These are phyloP conservation scores for Abrus pulchellus DNA, from an alignment of 306 rosid species.

Conservation along the genomic window DNA sequence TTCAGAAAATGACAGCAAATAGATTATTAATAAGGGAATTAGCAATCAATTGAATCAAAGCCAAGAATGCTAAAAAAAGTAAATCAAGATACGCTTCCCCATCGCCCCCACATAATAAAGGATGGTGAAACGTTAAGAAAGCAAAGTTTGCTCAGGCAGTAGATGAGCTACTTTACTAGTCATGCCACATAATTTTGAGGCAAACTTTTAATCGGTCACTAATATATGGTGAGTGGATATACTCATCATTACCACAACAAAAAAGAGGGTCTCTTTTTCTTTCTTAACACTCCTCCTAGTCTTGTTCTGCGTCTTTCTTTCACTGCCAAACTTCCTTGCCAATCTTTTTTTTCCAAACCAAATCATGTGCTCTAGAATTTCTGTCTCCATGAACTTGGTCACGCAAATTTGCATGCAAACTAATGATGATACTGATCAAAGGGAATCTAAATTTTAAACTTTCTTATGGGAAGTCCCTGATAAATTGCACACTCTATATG, in stretches of 20 bases:
- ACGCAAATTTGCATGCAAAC: slow-evolving; percentile 74
- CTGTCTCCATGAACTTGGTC: slow-evolving; percentile 80
- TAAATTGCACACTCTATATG: background rate
- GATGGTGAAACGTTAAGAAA: slow-evolving; percentile 45
- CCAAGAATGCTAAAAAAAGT: slow-evolving; percentile 29
- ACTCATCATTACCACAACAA: slow-evolving; percentile 70
- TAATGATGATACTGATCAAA: slow-evolving; percentile 43
- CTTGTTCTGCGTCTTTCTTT: slow-evolving; percentile 54
- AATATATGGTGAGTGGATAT: slow-evolving; percentile 60
- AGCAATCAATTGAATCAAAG: background rate
- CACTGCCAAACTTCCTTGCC: slow-evolving; percentile 52
- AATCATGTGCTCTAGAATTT: slow-evolving; percentile 75
- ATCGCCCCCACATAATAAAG: slow-evolving; percentile 43
- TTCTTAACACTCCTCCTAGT: slow-evolving; percentile 44
- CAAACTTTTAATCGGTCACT: slow-evolving; percentile 49
- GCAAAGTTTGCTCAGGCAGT: slow-evolving; percentile 39
- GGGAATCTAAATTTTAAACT: slow-evolving; percentile 21
- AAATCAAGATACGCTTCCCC: slow-evolving; percentile 18
- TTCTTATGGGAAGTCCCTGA: background rate
- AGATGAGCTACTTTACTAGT: slow-evolving; percentile 51
- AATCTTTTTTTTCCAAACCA: slow-evolving; percentile 52
- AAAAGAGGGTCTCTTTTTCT: slow-evolving; percentile 53
- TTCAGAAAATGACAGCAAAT: background rate
- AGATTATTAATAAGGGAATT: background rate
- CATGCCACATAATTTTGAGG: slow-evolving; percentile 49